Evolutionary conservation across 306 rosid genomes (phyloP).

Genomic region (Cicer pinnatifidum): DNA sequence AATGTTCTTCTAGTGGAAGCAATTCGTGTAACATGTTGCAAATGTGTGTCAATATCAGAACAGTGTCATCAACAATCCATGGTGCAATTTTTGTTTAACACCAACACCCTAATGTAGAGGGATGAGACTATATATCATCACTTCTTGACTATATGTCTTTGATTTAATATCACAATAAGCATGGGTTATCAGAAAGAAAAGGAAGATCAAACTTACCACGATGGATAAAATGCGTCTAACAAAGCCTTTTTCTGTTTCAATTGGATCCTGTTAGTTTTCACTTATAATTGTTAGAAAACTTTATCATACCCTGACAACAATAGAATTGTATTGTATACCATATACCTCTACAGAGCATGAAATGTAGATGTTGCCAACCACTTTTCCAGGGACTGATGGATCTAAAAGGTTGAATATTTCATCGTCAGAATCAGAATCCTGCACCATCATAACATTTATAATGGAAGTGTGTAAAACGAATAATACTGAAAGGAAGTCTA

Average conservation of each 20-base stretch:
- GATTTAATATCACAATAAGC: constrained; percentile 35
- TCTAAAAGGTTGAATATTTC: constrained; percentile 68
- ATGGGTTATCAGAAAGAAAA: constrained; percentile 39
- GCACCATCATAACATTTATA: constrained; percentile 45
- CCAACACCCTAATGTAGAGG: constrained; percentile 21
- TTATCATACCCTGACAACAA: constrained; percentile 36
- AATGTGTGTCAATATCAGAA: constrained; percentile 32
- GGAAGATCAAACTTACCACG: constrained; percentile 69
- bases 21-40: constrained; percentile 32
- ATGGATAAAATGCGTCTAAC: constrained; percentile 89
- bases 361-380: constrained; percentile 73
- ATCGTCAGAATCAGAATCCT: constrained; percentile 65
- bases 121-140: constrained; percentile 13
- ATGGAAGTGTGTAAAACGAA: constrained; percentile 37
- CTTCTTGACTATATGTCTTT: constrained; percentile 20
- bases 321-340: constrained; percentile 27
- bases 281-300: constrained; percentile 41
- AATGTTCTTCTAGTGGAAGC: constrained; percentile 34
- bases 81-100: constrained; percentile 25
- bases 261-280: constrained; percentile 74
- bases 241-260: constrained; percentile 84
- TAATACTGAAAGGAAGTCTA: constrained; percentile 27
- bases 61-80: constrained; percentile 12
- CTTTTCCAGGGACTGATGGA: constrained; percentile 69
- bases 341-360: constrained; percentile 86